Conservation (phyloP, 257 asterid species). For the Schizonepeta tenuifolia region DNA sequence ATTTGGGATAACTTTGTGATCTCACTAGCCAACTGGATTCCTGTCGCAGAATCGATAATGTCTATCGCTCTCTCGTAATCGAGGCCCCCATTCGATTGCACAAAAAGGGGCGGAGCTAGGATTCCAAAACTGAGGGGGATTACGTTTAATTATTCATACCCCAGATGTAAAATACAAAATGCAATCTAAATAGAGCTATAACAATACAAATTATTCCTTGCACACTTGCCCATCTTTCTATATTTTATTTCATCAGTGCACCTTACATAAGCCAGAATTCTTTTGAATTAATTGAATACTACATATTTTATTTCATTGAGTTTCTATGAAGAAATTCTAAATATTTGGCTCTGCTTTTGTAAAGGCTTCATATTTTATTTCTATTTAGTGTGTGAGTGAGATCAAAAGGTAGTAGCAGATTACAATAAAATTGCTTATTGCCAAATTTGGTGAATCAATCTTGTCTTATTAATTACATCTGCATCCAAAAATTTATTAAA, state of each 20-base stretch:
- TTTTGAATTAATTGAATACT: neutral
- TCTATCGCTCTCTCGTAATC: conserved; percentile 28
- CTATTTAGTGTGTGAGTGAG: neutral
- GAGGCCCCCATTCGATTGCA: neutral
- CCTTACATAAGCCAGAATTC: neutral
- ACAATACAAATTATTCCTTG: too few relatives aligned
- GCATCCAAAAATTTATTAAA: neutral
- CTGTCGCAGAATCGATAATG: conserved; percentile 11
- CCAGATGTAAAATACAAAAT: too few relatives aligned
- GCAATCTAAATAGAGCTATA: too few relatives aligned
- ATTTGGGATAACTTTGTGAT: neutral
- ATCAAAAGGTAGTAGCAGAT: neutral
- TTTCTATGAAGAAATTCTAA: neutral
- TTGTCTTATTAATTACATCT: neutral
- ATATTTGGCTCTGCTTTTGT: neutral
- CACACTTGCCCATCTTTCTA: too few relatives aligned
- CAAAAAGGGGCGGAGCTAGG: neutral
- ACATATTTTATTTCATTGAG: too few relatives aligned
- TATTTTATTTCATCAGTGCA: too few relatives aligned
- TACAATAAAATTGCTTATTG: neutral
- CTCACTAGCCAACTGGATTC: conserved; percentile 18
- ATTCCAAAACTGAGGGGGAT: too few relatives aligned
- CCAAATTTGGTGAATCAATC: neutral
- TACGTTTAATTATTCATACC: too few relatives aligned
- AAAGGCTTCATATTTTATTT: neutral